Evolutionary conservation across 2,329 filamentous ascomycete species (phyloP).

Genomic region (Proliferodiscus dingleyae): DNA sequence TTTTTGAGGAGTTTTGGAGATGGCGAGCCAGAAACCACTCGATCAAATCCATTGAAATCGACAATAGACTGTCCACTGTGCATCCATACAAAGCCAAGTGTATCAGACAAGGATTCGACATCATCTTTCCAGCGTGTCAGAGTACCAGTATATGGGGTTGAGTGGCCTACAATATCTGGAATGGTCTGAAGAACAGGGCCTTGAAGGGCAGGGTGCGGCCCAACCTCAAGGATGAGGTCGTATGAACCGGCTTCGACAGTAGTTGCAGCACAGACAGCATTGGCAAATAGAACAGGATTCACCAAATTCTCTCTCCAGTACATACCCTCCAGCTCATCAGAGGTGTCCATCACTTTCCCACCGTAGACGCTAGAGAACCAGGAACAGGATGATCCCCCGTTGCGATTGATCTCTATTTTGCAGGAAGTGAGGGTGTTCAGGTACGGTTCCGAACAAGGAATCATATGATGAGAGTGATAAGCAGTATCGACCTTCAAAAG

Average conservation of each 20-base stretch:
- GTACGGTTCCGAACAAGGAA: constrained; percentile 13
- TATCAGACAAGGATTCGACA: constrained; percentile 6
- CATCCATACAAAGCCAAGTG: constrained; percentile 13
- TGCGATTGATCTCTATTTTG: constrained; percentile 16
- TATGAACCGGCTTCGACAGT: constrained; percentile 3
- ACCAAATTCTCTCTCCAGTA: constrained; percentile 37
- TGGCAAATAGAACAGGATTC: constrained; percentile 37
- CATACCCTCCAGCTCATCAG: constrained; percentile 6
- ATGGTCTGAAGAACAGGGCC: constrained; percentile 17
- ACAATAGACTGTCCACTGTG: constrained; percentile 20
- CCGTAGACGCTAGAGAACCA: constrained; percentile 30
- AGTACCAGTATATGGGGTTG: constrained; percentile 13
- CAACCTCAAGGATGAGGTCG: constrained; percentile 20
- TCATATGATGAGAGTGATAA: constrained; percentile 29
- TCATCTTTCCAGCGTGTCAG: constrained; percentile 10
- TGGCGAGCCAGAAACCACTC: constrained; percentile 17
- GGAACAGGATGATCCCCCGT: constrained; percentile 31
- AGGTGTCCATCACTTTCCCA: neutral
- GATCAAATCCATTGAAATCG: constrained; percentile 18
- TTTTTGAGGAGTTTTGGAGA: neutral
- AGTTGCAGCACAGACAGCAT: constrained; percentile 30
- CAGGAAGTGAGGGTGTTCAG: constrained; percentile 10
- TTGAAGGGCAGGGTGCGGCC: constrained; percentile 22
- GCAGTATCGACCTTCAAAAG: constrained; percentile 21
- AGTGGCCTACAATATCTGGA: constrained; percentile 3